Percentiles rank a stretch among this genome's conserved stretches.
Evolutionary conservation across 129 eudicot genomes (phyloP).

Genomic region (Saussurea involucrata): DNA sequence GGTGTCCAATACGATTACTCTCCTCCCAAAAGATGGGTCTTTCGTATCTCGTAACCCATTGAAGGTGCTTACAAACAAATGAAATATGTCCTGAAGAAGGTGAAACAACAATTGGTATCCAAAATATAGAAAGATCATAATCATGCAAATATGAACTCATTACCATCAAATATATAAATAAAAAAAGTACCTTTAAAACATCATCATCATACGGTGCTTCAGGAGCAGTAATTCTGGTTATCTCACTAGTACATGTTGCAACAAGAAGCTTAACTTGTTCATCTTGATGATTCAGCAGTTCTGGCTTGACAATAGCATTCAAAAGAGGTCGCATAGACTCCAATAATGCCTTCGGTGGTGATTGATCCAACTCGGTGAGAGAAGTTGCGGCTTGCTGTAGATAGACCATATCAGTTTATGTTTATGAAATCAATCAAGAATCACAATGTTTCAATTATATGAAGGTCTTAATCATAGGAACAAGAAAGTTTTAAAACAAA

Average conservation of each 20-base stretch:
- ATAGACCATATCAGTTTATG: background rate
- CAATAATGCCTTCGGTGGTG: slow-evolving; percentile 61
- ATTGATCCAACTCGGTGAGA: slow-evolving; percentile 81
- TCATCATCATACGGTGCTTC: slow-evolving; percentile 94
- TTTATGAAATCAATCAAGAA: slow-evolving; percentile 6
- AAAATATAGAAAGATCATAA: slow-evolving; percentile 5
- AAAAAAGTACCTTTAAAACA: slow-evolving; percentile 55
- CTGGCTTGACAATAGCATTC: slow-evolving; percentile 71
- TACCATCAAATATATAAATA: background rate
- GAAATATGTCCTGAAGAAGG: slow-evolving; percentile 72
- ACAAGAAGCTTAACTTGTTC: slow-evolving; percentile 80
- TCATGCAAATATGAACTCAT: slow-evolving; percentile 2
- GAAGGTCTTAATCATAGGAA: slow-evolving; percentile 10
- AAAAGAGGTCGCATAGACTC: slow-evolving; percentile 81
- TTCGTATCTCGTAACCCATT: slow-evolving; percentile 68
- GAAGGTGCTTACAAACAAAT: slow-evolving; percentile 78
- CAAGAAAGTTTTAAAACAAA: background rate
- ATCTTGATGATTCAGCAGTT: slow-evolving; percentile 80
- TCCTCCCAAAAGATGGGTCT: slow-evolving; percentile 79
- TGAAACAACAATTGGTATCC: slow-evolving; percentile 4
- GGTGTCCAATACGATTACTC: slow-evolving; percentile 76
- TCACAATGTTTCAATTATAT: background rate
- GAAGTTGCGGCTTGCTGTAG: slow-evolving; percentile 78
- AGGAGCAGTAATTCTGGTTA: slow-evolving; percentile 94
- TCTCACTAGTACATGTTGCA: slow-evolving; percentile 92